Percentiles rank a stretch among this genome's conserved stretches.
Conservation (phyloP, 2,329 filamentous ascomycete species). For the Alternaria consortialis region DNA sequence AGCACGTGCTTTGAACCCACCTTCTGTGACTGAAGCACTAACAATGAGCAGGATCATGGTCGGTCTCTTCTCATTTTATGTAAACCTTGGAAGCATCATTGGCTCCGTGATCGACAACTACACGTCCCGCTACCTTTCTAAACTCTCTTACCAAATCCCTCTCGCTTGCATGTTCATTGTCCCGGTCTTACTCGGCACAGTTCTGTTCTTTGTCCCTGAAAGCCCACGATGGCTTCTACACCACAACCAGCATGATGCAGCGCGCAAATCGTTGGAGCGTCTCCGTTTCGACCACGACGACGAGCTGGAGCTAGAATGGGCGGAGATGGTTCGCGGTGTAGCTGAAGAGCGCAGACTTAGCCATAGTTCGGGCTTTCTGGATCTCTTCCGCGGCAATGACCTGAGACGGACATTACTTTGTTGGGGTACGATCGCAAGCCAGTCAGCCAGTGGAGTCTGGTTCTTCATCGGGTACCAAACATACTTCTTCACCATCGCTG, state of each 20-base stretch:
- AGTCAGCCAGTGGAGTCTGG: conserved; percentile 58
- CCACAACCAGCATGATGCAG: conserved; percentile 25
- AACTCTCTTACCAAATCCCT: conserved; percentile 54
- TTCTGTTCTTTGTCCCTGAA: conserved; percentile 39
- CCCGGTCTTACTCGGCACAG: conserved; percentile 57
- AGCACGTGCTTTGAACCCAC: conserved; percentile 8
- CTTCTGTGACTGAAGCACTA: neutral
- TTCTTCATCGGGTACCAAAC: conserved; percentile 62
- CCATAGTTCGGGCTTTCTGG: conserved; percentile 58
- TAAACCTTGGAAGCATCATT: conserved; percentile 60
- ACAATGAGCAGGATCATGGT: conserved; percentile 55
- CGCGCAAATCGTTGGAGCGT: conserved; percentile 24
- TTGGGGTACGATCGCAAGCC: conserved; percentile 58
- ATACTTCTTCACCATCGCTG: conserved; percentile 51
- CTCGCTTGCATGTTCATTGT: conserved; percentile 63
- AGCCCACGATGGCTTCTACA: conserved; percentile 55
- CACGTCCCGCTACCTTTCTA: conserved; percentile 30
- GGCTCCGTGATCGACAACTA: conserved; percentile 52
- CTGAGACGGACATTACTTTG: conserved; percentile 62
- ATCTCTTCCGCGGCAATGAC: conserved; percentile 61
- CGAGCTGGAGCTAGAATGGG: conserved; percentile 36
- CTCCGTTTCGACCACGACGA: conserved; percentile 32
- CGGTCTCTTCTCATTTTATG: conserved; percentile 59
- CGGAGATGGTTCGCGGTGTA: conserved; percentile 37
- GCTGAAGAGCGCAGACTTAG: conserved; percentile 55